phyloP scores from a whole-genome alignment of 2,329 filamentous ascomycete species.

The Exophiala sp. region DNA sequence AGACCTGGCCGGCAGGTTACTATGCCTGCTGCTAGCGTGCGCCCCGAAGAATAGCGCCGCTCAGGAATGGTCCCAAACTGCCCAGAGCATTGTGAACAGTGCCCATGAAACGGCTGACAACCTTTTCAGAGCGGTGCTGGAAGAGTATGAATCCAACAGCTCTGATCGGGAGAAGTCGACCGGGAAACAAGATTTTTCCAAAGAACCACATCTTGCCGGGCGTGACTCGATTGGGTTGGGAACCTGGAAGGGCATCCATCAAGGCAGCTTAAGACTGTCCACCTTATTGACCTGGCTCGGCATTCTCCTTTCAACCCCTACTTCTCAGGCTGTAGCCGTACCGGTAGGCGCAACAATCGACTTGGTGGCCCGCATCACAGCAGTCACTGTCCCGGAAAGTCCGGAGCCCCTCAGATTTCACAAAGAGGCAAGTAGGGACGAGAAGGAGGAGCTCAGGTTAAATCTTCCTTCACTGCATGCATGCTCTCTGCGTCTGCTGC shows the following conservation, averaged over 20 bases:
- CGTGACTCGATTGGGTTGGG: slow-evolving; percentile 50
- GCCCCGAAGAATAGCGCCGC: slow-evolving; percentile 70
- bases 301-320: slow-evolving; percentile 58
- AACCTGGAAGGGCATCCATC: slow-evolving; percentile 66
- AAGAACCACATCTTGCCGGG: slow-evolving; percentile 36
- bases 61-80: slow-evolving; percentile 69
- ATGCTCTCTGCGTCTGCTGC: slow-evolving; percentile 59
- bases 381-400: slow-evolving; percentile 51
- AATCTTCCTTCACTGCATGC: slow-evolving; percentile 68
- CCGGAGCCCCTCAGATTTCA: slow-evolving; percentile 56
- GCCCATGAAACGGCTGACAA: slow-evolving; percentile 68
- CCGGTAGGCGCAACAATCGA: slow-evolving; percentile 64
- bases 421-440: slow-evolving; percentile 67
- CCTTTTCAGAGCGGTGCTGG: slow-evolving; percentile 70
- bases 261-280: slow-evolving; percentile 63
- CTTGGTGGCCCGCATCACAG: slow-evolving; percentile 62
- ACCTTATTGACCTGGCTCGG: slow-evolving; percentile 61
- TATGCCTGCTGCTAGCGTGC: slow-evolving; percentile 69
- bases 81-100: slow-evolving; percentile 56
- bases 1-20: slow-evolving; percentile 56
- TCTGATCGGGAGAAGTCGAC: slow-evolving; percentile 34
- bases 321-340: slow-evolving; percentile 59
- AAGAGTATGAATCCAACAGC: slow-evolving; percentile 70
- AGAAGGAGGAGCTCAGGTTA: slow-evolving; percentile 71
- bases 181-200: slow-evolving; percentile 35